Conservation (phyloP, 352 stramenopile species). For the Thraustotheca clavata region DNA sequence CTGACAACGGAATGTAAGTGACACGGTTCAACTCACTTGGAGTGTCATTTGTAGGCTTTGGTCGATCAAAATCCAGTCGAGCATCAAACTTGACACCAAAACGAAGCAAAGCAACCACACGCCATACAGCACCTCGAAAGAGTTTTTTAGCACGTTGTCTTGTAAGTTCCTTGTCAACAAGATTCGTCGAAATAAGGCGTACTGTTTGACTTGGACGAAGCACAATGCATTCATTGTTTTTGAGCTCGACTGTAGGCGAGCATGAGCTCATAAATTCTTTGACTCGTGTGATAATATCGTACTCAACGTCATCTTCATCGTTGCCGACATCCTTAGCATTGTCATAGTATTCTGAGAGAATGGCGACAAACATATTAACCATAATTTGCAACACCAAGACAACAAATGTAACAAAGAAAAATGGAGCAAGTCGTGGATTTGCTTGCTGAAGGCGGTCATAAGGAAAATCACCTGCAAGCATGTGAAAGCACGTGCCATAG, state of each 20-base stretch:
- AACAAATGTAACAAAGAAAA: slow-evolving; percentile 82
- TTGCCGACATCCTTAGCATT: slow-evolving; percentile 47
- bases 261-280: slow-evolving; percentile 67
- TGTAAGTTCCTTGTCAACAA: slow-evolving; percentile 79
- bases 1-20: slow-evolving; percentile 73
- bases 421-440: slow-evolving; percentile 63
- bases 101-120: slow-evolving; percentile 74
- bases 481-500: slow-evolving; percentile 79
- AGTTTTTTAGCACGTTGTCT: slow-evolving; percentile 70
- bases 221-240: slow-evolving; percentile 67
- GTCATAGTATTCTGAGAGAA: slow-evolving; percentile 84
- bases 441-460: slow-evolving; percentile 66
- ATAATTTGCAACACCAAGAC: slow-evolving; percentile 81
- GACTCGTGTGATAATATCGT: slow-evolving; percentile 75
- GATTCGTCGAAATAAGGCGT: slow-evolving; percentile 78
- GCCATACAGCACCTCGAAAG: slow-evolving; percentile 78
- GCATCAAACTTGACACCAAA: slow-evolving; percentile 85
- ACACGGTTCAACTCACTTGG: slow-evolving; percentile 35
- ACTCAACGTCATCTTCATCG: slow-evolving; percentile 76
- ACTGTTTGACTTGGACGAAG: slow-evolving; percentile 66
- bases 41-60: slow-evolving; percentile 26
- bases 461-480: slow-evolving; percentile 79
- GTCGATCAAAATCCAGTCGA: slow-evolving; percentile 67
- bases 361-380: slow-evolving; percentile 87
- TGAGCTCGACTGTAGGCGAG: slow-evolving; percentile 66